Conservation (phyloP, 108 stramenopile species). For the Discostella pseudostelligera region DNA sequence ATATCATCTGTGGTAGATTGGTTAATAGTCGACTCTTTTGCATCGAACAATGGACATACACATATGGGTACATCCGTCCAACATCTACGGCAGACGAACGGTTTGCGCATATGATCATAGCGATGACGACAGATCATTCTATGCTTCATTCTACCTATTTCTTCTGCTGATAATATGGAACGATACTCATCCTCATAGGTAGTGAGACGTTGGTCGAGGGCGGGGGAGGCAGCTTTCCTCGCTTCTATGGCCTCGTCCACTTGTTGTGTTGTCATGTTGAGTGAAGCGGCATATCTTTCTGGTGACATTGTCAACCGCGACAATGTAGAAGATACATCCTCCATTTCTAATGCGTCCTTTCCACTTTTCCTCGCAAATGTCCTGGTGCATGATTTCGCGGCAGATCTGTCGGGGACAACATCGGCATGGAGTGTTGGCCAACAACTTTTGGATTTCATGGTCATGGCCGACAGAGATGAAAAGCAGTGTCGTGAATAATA, state of each 20-base stretch:
- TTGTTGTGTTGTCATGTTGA: slow-evolving; percentile 26
- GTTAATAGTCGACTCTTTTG: background rate
- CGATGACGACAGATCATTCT: slow-evolving; percentile 51
- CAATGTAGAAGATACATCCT: no score
- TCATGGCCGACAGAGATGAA: no score
- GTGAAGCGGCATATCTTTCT: slow-evolving; percentile 3
- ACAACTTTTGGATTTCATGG: no score
- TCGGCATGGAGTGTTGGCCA: no score
- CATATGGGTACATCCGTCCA: slow-evolving; percentile 57
- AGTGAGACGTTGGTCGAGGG: slow-evolving; percentile 8
- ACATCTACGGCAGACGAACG: slow-evolving; percentile 54
- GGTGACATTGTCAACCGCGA: no score
- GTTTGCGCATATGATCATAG: slow-evolving; percentile 31
- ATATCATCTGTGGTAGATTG: background rate
- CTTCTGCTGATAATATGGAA: slow-evolving; percentile 3
- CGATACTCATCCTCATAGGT: slow-evolving; percentile 7
- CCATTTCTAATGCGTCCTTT: no score
- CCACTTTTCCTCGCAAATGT: no score
- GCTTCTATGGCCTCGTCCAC: slow-evolving; percentile 18
- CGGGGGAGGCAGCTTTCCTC: slow-evolving; percentile 10
- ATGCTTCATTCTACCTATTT: slow-evolving; percentile 41
- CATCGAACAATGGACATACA: slow-evolving; percentile 35
- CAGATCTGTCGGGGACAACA: no score
- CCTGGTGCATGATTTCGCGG: no score
- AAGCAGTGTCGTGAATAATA: no score